Evolutionary conservation across 2,329 filamentous ascomycete species (phyloP).

Genomic region (Ophiobolus disseminans): DNA sequence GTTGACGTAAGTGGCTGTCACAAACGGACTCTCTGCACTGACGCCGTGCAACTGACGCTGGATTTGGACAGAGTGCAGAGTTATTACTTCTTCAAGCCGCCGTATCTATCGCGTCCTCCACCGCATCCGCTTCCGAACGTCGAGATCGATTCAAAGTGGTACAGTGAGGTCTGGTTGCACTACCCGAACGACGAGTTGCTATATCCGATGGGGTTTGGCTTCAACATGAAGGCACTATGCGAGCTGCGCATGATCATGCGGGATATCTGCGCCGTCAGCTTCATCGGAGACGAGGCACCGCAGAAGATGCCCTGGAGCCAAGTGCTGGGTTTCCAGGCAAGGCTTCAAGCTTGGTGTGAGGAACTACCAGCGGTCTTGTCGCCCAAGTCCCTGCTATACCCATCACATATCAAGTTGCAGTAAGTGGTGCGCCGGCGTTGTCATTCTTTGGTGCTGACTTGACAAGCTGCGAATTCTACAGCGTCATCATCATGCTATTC

Average conservation of each 20-base stretch:
- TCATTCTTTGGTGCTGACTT: too few relatives aligned
- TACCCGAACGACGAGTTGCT: constrained; percentile 3
- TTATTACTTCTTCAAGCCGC: constrained; percentile 18
- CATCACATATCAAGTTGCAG: constrained; percentile 19
- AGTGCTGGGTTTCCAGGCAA: constrained; percentile 6
- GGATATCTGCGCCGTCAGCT: constrained; percentile 9
- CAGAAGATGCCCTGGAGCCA: constrained; percentile 9
- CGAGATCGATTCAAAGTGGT: constrained; percentile 17
- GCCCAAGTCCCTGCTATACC: constrained; percentile 11
- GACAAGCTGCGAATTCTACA: constrained; percentile 7
- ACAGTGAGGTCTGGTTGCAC: constrained; percentile 16
- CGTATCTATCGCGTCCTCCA: constrained; percentile 7
- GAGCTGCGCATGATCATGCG: constrained; percentile 17
- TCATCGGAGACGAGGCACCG: not conserved
- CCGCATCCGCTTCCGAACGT: constrained; percentile 16
- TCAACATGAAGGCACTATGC: constrained; percentile 14
- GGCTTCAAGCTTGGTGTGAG: constrained; percentile 14
- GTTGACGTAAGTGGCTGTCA: constrained; percentile 7
- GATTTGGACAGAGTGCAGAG: constrained; percentile 2
- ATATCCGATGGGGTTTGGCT: constrained; percentile 6
- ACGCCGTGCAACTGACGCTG: not conserved
- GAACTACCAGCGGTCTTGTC: constrained; percentile 6
- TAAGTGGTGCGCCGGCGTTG: too few relatives aligned
- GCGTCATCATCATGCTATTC: constrained; percentile 6
- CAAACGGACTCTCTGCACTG: not conserved